Evolutionary conservation across 1,284 basidiomycete genomes (phyloP).

Genomic region (Anthracocystis panici-leucophaei): DNA sequence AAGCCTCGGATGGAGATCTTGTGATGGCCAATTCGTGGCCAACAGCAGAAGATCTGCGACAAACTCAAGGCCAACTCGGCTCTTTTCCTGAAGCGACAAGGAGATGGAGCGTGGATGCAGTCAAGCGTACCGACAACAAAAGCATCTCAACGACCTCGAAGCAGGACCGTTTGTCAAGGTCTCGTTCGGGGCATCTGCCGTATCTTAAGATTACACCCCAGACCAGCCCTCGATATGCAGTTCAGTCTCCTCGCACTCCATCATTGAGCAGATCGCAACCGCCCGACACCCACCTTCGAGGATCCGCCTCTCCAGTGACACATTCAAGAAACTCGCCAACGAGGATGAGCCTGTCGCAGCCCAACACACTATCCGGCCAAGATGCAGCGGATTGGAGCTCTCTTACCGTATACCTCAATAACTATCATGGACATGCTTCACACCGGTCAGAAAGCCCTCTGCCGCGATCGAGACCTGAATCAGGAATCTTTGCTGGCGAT

Average conservation of each 20-base stretch:
- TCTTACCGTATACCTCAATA: constrained; percentile 2
- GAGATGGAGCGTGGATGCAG: constrained; percentile 5
- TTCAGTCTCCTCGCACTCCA: constrained; percentile 1
- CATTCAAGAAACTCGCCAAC: background rate
- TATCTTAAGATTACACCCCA: too few species aligned
- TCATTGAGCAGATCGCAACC: background rate
- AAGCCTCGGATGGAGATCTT: background rate
- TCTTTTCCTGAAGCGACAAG: background rate
- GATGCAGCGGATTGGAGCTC: constrained; percentile 10
- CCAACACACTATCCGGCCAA: background rate
- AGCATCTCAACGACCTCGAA: background rate
- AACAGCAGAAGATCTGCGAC: background rate
- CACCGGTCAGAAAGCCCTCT: background rate
- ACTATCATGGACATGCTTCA: background rate
- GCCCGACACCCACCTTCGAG: background rate
- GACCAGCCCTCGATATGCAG: background rate
- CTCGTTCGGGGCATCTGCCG: background rate
- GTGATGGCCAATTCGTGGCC: background rate
- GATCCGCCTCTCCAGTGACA: background rate
- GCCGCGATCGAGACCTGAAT: constrained; percentile 4
- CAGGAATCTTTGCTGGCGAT: constrained; percentile 1
- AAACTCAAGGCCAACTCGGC: too few species aligned
- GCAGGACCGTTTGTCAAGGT: background rate
- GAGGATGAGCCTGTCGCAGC: background rate
- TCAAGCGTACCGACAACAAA: too few species aligned